phyloP scores from a whole-genome alignment of 768 basidiomycete genomes.

The Tylopilus vinaceipallidus region DNA sequence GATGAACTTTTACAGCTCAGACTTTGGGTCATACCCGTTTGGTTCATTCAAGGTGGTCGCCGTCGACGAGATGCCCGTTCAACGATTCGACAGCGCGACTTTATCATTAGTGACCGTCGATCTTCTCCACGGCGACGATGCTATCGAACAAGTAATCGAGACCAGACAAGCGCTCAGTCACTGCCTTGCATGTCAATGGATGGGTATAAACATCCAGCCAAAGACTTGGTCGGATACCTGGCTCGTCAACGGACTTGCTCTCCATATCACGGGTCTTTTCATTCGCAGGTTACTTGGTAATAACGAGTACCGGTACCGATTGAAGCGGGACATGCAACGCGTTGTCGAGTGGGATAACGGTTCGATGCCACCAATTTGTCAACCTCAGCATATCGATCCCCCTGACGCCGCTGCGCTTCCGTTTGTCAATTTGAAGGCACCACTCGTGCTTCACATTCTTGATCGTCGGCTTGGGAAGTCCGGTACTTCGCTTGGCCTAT shows the following conservation, averaged over 20 bases:
- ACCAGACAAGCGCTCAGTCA: conserved; percentile 84
- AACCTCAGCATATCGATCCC: conserved; percentile 81
- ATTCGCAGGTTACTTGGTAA: conserved; percentile 85
- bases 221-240: conserved; percentile 93
- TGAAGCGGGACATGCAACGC: conserved; percentile 96
- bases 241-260: conserved; percentile 92
- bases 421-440: conserved; percentile 93
- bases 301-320: conserved; percentile 93
- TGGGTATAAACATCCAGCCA: conserved; percentile 93
- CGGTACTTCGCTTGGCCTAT: conserved; percentile 90
- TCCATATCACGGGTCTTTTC: conserved; percentile 89
- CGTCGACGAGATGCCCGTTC: conserved; percentile 81
- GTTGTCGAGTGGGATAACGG: conserved; percentile 87
- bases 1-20: conserved; percentile 88
- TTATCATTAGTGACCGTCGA: conserved; percentile 78
- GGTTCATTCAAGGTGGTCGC: conserved; percentile 93
- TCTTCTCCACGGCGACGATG: conserved; percentile 80
- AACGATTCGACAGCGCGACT: conserved; percentile 83
- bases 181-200: conserved; percentile 93
- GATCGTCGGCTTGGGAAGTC: conserved; percentile 93
- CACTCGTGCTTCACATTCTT: conserved; percentile 94
- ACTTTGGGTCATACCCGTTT: conserved; percentile 96
- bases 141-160: conserved; percentile 92
- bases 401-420: conserved; percentile 77
- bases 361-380: conserved; percentile 88